Base-by-base conservation (phyloP, 352 stramenopile species). In the Phytopythium helicoides region DNA sequence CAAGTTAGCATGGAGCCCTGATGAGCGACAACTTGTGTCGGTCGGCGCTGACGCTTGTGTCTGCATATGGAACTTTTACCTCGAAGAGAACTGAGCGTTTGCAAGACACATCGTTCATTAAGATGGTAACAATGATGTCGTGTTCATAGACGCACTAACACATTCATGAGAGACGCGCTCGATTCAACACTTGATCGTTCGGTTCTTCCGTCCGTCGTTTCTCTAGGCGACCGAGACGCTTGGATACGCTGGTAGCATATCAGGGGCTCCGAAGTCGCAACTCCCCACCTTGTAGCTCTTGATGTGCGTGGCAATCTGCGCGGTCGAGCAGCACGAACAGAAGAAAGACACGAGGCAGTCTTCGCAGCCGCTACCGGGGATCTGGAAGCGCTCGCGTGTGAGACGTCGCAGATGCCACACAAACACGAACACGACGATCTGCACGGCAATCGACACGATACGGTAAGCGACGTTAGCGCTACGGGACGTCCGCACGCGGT, bases 1-100 rank as follows among this genome's bases (percentile, higher is more conserved):
- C 28, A 71, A 66, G 28, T 12, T 97, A 4, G 61, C 75, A 22
- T 98, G 92, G 92, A 96, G 81, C 48, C 81, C 81, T 0, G 89
- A 98, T 49, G 88, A 97, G 64, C 74, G 83, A n/a, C 90, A 97
- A 66, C 62, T 98, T 34, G 87, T 97, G 8, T 89, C 85, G 6
- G 88, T 95, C 18, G 89, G 84, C n/a, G 60, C 69, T 8, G 92
- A 98, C 60, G 86, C 83, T 49, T 97, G 89, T 53, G 72, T 97
- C 47, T 93, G 83, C 51, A 64, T 97, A 34, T 97, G 89, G 88
- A 97, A 97, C 56, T 94, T 97, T 52, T 98, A 80, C 56, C 46
- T 60, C 18, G 67, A 76, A 10, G 54, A 71, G 12, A 52, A 23
- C 12, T 62, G 41, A 66, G 11, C 26, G 3, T 31, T 47, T n/a